phyloP scores from a whole-genome alignment of 2,329 filamentous ascomycete species.

The Aspergillus sp. region DNA sequence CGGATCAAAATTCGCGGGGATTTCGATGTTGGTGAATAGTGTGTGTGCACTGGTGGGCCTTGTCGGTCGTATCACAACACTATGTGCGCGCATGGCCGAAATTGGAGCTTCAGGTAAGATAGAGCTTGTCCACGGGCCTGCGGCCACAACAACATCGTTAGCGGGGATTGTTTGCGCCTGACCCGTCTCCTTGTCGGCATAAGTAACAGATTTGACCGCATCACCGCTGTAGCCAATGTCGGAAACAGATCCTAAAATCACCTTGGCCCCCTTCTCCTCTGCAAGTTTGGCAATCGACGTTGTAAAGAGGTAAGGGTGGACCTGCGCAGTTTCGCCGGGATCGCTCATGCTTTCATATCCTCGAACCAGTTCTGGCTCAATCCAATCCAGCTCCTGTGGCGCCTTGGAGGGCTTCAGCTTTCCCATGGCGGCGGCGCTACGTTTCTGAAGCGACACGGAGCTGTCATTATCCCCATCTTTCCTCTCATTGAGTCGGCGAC shows the following conservation, averaged over 20 bases:
- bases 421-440: constrained; percentile 51
- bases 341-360: constrained; percentile 83
- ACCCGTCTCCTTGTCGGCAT: constrained; percentile 54
- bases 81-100: constrained; percentile 61
- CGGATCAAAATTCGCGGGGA: constrained; percentile 62
- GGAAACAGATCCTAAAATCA: constrained; percentile 69
- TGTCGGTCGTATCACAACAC: constrained; percentile 59
- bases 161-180: constrained; percentile 54
- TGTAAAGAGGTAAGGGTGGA: constrained; percentile 90
- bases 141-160: constrained; percentile 60
- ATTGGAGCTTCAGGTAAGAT: constrained; percentile 59
- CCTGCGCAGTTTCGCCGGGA: constrained; percentile 80
- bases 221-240: constrained; percentile 58
- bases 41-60: constrained; percentile 51
- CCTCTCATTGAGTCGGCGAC: constrained; percentile 40
- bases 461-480: constrained; percentile 31
- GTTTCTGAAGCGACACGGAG: constrained; percentile 57
- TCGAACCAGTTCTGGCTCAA: constrained; percentile 65
- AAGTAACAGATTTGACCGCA: constrained; percentile 63
- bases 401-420: constrained; percentile 60
- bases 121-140: constrained; percentile 61
- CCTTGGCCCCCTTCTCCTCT: constrained; percentile 64
- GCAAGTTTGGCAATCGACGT: constrained; percentile 78
- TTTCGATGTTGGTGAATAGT: constrained; percentile 76
- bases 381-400: constrained; percentile 81